These are phyloP conservation scores for Sporothrix schenckii DNA, from an alignment of 2,329 filamentous ascomycete genomes.

Conservation along the genomic window DNA sequence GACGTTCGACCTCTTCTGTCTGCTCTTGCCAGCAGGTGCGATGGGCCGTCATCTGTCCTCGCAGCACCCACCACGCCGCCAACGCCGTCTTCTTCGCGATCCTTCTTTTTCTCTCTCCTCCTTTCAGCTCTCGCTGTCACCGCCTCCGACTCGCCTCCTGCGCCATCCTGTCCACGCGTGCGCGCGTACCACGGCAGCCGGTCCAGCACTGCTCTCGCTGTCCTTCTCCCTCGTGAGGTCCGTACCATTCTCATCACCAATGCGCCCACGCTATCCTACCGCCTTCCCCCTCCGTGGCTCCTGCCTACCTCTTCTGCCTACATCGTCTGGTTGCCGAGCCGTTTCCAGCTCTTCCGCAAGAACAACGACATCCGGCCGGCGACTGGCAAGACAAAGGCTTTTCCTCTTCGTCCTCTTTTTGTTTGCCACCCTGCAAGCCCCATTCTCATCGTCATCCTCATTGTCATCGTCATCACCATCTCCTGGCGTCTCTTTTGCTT, in stretches of 20 bases:
- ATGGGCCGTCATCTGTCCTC: conserved; percentile 30
- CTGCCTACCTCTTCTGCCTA: not conserved
- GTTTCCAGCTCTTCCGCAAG: not conserved
- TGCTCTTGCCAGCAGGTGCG: conserved; percentile 28
- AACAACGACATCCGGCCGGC: not conserved
- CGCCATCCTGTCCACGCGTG: not conserved
- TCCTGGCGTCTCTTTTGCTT: not conserved
- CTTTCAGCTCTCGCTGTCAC: not conserved
- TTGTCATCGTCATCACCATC: not conserved
- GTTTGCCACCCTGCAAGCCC: not conserved
- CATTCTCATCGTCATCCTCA: not conserved
- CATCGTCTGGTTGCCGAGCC: conserved; percentile 6
- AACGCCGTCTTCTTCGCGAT: conserved; percentile 7
- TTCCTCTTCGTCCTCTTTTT: not conserved
- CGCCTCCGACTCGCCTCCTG: not conserved
- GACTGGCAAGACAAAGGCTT: not conserved
- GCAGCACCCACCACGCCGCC: conserved; percentile 15
- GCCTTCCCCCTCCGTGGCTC: not conserved
- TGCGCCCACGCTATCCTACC: not conserved
- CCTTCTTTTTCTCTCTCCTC: not conserved
- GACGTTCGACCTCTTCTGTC: not conserved
- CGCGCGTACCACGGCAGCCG: not conserved
- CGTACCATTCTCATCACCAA: not conserved
- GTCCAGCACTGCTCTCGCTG: not conserved
- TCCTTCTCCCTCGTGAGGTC: conserved; percentile 1